Evolutionary conservation across 2,329 filamentous ascomycete species (phyloP).

Genomic region (Davidsoniella neocaledoniae): DNA sequence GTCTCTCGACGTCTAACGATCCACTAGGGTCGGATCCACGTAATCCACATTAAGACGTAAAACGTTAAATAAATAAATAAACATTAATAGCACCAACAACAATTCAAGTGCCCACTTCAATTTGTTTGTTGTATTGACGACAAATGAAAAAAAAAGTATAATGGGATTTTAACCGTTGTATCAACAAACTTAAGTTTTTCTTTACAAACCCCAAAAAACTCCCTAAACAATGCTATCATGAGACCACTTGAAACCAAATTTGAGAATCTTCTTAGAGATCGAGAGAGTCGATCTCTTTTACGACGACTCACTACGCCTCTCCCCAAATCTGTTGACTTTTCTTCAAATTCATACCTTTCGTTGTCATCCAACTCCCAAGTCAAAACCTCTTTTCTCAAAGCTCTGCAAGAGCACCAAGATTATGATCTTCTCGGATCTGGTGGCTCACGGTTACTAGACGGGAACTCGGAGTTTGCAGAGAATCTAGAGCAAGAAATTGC

Average conservation of each 20-base stretch:
- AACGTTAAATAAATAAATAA: too few relatives aligned
- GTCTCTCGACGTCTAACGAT: too few relatives aligned
- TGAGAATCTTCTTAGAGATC: not conserved
- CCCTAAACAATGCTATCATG: not conserved
- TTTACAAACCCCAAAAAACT: not conserved
- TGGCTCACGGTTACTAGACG: slow-evolving; percentile 36
- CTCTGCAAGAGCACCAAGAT: slow-evolving; percentile 32
- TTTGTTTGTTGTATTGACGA: too few relatives aligned
- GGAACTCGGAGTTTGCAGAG: slow-evolving; percentile 30
- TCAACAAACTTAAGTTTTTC: too few relatives aligned
- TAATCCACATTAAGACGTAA: too few relatives aligned
- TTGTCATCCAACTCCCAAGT: slow-evolving; percentile 36
- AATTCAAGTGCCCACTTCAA: too few relatives aligned
- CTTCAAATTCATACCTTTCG: slow-evolving; percentile 67
- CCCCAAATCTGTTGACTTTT: slow-evolving; percentile 44
- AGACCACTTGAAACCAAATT: slow-evolving; percentile 2
- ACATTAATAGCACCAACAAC: too few relatives aligned
- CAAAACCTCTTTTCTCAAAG: slow-evolving; percentile 35
- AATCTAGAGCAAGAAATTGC: slow-evolving; percentile 30
- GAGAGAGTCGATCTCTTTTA: not conserved
- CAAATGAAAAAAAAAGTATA: too few relatives aligned
- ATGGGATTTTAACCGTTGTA: too few relatives aligned
- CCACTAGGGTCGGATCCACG: too few relatives aligned
- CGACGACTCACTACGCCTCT: not conserved
- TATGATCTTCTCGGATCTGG: slow-evolving; percentile 27